Conservation (phyloP, 2,329 filamentous ascomycete species). For the Fusarium chaquense region DNA sequence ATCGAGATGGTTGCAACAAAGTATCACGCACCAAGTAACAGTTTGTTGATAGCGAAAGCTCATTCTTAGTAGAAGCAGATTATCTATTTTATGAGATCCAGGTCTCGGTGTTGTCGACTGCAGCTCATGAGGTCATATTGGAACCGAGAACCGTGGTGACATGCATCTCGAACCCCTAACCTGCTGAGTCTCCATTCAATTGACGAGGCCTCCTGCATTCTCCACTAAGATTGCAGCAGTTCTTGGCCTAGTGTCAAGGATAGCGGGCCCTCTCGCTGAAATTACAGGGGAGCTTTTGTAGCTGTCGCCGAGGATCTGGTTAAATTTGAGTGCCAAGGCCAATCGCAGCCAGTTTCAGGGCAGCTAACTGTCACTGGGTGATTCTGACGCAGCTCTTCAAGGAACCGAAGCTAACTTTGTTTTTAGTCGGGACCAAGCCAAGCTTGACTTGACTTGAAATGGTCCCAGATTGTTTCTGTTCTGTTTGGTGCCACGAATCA, state of each 20-base stretch:
- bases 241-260: slow-evolving; percentile 11
- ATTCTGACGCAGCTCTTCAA: slow-evolving; percentile 22
- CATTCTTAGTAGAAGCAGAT: background rate
- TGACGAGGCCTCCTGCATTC: slow-evolving; percentile 39
- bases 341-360: slow-evolving; percentile 37
- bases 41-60: background rate
- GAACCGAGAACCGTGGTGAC: slow-evolving; percentile 17
- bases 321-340: slow-evolving; percentile 40
- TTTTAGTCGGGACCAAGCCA: slow-evolving; percentile 23
- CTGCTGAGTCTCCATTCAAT: slow-evolving; percentile 35
- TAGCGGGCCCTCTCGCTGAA: slow-evolving; percentile 28
- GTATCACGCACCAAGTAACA: background rate
- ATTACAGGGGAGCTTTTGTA: slow-evolving; percentile 30
- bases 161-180: slow-evolving; percentile 33
- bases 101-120: background rate
- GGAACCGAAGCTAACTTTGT: slow-evolving; percentile 29
- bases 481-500: slow-evolving; percentile 40
- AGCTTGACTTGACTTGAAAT: slow-evolving; percentile 24
- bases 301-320: slow-evolving; percentile 42
- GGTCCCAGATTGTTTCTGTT: slow-evolving; percentile 1
- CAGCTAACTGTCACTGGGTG: slow-evolving; percentile 37
- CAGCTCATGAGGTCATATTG: slow-evolving; percentile 31
- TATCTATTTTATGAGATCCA: background rate
- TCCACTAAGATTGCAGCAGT: slow-evolving; percentile 21
- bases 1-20: background rate